These are phyloP conservation scores for Atkinsonella texensis DNA, from an alignment of 2,329 filamentous ascomycete species.

Conservation along the genomic window DNA sequence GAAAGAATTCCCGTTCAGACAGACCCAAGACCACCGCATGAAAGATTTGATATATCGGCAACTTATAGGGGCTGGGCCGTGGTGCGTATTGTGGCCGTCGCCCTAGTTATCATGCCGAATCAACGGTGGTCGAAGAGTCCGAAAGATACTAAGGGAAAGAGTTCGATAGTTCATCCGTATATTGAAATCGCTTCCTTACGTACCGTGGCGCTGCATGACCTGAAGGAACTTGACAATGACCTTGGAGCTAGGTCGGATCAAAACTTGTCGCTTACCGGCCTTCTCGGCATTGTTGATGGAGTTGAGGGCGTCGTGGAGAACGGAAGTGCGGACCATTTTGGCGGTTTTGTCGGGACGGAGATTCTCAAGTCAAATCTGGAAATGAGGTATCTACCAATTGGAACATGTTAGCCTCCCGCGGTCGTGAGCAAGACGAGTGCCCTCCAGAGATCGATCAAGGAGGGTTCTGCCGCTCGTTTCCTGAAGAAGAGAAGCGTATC, in stretches of 20 bases:
- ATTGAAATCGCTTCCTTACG: slow-evolving; percentile 27
- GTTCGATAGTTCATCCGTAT: not conserved
- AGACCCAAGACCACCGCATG: slow-evolving; percentile 73
- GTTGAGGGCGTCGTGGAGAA: slow-evolving; percentile 98
- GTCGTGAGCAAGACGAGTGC: slow-evolving; percentile 59
- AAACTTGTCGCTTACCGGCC: slow-evolving; percentile 96
- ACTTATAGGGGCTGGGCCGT: slow-evolving; percentile 99
- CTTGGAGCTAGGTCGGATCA: slow-evolving; percentile 98
- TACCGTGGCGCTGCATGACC: slow-evolving; percentile 99
- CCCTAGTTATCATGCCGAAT: slow-evolving; percentile 99
- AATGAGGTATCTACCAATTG: slow-evolving; percentile 51
- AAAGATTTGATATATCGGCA: slow-evolving; percentile 76
- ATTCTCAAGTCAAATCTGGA: slow-evolving; percentile 64
- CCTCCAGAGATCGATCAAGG: slow-evolving; percentile 38
- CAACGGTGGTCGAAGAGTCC: slow-evolving; percentile 10
- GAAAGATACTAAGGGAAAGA: not conserved
- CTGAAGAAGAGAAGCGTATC: slow-evolving; percentile 54
- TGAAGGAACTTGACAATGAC: slow-evolving; percentile 99
- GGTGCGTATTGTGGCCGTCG: slow-evolving; percentile 61
- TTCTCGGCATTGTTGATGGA: slow-evolving; percentile 99
- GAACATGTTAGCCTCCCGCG: slow-evolving; percentile 48
- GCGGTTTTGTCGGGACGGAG: slow-evolving; percentile 47
- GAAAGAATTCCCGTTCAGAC: slow-evolving; percentile 13
- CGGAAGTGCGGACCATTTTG: slow-evolving; percentile 98
- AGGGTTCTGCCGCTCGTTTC: slow-evolving; percentile 62